phyloP scores from a whole-genome alignment of 2,329 filamentous ascomycete species.

The Huntiella abstrusa region DNA sequence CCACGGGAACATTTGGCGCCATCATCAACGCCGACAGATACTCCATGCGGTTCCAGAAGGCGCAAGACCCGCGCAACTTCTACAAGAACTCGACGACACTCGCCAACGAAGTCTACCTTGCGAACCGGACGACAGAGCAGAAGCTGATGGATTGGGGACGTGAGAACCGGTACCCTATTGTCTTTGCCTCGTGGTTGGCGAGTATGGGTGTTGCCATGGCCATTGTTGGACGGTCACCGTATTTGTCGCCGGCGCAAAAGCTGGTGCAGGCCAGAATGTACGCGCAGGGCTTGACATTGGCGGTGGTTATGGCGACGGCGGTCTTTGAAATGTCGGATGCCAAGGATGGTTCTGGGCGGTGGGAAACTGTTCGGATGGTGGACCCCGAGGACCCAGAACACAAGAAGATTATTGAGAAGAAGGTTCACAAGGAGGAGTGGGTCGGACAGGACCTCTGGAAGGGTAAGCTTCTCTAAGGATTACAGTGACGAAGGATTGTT shows the following conservation, averaged over 20 bases:
- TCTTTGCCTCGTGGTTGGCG: slow-evolving; percentile 64
- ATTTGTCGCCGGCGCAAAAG: slow-evolving; percentile 62
- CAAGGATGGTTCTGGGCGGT: slow-evolving; percentile 54
- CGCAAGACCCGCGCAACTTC: slow-evolving; percentile 45
- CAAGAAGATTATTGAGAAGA: slow-evolving; percentile 71
- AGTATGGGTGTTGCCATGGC: slow-evolving; percentile 58
- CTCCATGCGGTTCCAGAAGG: slow-evolving; percentile 44
- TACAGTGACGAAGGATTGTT: background rate
- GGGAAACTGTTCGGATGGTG: slow-evolving; percentile 67
- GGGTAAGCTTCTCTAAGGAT: slow-evolving; percentile 30
- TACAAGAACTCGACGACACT: slow-evolving; percentile 48
- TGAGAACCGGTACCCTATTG: slow-evolving; percentile 71
- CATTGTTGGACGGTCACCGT: slow-evolving; percentile 59
- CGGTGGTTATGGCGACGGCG: slow-evolving; percentile 64
- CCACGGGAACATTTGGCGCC: slow-evolving; percentile 62
- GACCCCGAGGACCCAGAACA: slow-evolving; percentile 70
- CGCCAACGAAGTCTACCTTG: slow-evolving; percentile 32
- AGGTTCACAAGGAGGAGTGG: slow-evolving; percentile 71
- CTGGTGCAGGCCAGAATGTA: slow-evolving; percentile 89
- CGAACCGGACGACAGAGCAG: slow-evolving; percentile 37
- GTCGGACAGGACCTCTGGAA: slow-evolving; percentile 86
- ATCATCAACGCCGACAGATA: slow-evolving; percentile 73
- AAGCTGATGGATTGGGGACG: slow-evolving; percentile 54
- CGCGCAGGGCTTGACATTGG: slow-evolving; percentile 73
- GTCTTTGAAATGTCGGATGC: slow-evolving; percentile 67